Base-by-base conservation (phyloP, 2,329 filamentous ascomycete genomes). In the Monilinia fructicola region DNA sequence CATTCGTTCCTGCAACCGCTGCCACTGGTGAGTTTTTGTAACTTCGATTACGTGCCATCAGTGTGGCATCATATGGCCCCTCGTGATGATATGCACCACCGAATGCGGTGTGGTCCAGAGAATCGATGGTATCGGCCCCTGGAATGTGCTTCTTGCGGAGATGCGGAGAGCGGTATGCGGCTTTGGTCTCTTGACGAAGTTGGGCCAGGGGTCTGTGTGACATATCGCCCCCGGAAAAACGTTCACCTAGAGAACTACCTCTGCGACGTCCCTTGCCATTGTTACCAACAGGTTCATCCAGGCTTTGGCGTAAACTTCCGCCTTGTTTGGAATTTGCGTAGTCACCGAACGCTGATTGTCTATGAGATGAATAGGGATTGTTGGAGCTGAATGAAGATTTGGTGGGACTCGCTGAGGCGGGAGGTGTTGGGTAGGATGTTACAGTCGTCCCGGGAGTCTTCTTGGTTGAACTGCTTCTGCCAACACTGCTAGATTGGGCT, bases 11-110 rank as follows among this genome's bases (percentile, higher is more conserved):
- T 66, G 82, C 81, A 6, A 96, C 85, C 2, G 93, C 94, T 38
- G 90, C 92, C 10, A 97, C 79, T 0, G 94, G 93, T 3, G 91
- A 88, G 67, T 77, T 79, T 65, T 82, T 80, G 67, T 81, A 81
- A 78, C 87, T 82, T 4, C 79, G 82, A 78, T 97, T 97, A 58
- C 91, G 85, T 16, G 90, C 86, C 1, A 89, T 81, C 63, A 92
- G 82, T 2, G 91, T 90, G 12, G 93, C 92, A 76, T 98, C 94
- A 73, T 91, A 98, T 0, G 94, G 94, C 0, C 94, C 93, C 70
- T 90, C 91, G 74, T 98, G 94, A 77, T 97, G 94, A 78, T 96
- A 97, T 2, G 83, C 79, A 23, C 83, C 83, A 61, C 85, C 84
- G 52, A 83, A 77, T n/a, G 84, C 78, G 3, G 84, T 80, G 64